Evolutionary conservation across 1,284 basidiomycete species (phyloP).

Genomic region (Pulchroboletus neoregius): DNA sequence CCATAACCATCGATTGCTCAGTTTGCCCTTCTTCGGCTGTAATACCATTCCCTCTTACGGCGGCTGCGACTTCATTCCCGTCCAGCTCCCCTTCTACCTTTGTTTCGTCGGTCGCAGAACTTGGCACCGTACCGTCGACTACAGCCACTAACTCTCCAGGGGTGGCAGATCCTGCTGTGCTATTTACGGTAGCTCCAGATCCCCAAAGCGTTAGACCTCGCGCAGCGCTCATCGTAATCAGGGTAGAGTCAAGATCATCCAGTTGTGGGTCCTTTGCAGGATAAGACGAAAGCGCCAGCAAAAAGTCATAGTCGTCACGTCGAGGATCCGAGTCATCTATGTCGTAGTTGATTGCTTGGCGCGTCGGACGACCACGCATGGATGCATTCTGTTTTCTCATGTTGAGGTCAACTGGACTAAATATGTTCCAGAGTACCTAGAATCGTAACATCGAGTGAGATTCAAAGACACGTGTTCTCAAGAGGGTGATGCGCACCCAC

Average conservation of each 20-base stretch:
- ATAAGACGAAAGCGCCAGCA: slow-evolving; percentile 38
- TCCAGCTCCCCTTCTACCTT: neutral
- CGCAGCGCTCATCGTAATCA: slow-evolving; percentile 40
- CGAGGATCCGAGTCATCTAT: slow-evolving; percentile 13
- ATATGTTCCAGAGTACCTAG: slow-evolving; percentile 46
- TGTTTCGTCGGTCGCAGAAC: neutral
- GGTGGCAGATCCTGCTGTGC: neutral
- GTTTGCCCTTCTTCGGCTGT: neutral
- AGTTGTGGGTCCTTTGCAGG: slow-evolving; percentile 34
- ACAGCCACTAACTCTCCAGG: slow-evolving; percentile 1
- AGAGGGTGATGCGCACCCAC: slow-evolving; percentile 43
- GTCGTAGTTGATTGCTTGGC: slow-evolving; percentile 17
- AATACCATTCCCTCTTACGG: neutral
- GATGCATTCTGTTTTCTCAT: slow-evolving; percentile 35
- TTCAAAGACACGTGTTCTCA: neutral
- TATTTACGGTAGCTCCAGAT: slow-evolving; percentile 4
- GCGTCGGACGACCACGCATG: slow-evolving; percentile 29
- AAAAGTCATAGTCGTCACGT: slow-evolving; percentile 45
- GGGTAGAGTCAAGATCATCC: slow-evolving; percentile 40
- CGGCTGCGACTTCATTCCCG: neutral
- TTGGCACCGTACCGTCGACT: slow-evolving; percentile 1
- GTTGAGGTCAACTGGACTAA: slow-evolving; percentile 38
- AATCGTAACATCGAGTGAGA: slow-evolving; percentile 9
- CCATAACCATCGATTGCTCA: neutral
- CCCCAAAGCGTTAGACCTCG: slow-evolving; percentile 44